These are phyloP conservation scores for Hyphopichia pseudoburtonii DNA, from an alignment of 1,139 yeast species.

Conservation along the genomic window DNA sequence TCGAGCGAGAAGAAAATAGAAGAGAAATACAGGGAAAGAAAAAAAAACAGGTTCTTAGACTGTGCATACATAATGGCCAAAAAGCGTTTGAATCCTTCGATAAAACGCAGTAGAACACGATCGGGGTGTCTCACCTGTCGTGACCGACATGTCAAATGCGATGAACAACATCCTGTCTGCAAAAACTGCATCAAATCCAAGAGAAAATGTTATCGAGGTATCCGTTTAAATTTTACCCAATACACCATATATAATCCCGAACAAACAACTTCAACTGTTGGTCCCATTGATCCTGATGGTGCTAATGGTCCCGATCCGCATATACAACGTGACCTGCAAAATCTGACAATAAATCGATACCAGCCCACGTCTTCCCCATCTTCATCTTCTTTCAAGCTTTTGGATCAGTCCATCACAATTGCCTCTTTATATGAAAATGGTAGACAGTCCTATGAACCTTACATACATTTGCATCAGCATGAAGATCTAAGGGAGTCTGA, in stretches of 20 bases:
- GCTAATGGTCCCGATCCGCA: not conserved
- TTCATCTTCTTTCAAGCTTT: slow-evolving; percentile 17
- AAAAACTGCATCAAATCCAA: slow-evolving; percentile 44
- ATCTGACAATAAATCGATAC: not conserved
- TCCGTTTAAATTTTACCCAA: slow-evolving; percentile 46
- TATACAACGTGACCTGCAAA: slow-evolving; percentile 1
- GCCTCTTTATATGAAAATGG: slow-evolving; percentile 41
- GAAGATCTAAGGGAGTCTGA: slow-evolving; percentile 36
- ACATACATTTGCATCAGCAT: slow-evolving; percentile 29
- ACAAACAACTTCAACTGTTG: not conserved
- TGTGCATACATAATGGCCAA: slow-evolving; percentile 14
- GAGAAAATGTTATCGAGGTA: slow-evolving; percentile 44
- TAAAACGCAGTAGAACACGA: slow-evolving; percentile 38
- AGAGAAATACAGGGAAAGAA: not conserved
- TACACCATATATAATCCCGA: slow-evolving; percentile 42
- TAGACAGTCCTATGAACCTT: slow-evolving; percentile 29
- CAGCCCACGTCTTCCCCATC: slow-evolving; percentile 2
- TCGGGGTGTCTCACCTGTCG: slow-evolving; percentile 51
- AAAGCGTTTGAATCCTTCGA: slow-evolving; percentile 17
- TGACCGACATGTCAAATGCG: slow-evolving; percentile 51
- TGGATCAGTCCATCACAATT: slow-evolving; percentile 45
- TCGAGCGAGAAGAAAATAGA: too few relatives aligned
- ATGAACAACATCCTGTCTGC: slow-evolving; percentile 48
- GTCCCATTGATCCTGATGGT: too few relatives aligned
- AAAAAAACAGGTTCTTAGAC: slow-evolving; percentile 1